These are phyloP conservation scores for Asparagopsis taxiformis DNA, from an alignment of 31 red algal genomes.

Conservation along the genomic window DNA sequence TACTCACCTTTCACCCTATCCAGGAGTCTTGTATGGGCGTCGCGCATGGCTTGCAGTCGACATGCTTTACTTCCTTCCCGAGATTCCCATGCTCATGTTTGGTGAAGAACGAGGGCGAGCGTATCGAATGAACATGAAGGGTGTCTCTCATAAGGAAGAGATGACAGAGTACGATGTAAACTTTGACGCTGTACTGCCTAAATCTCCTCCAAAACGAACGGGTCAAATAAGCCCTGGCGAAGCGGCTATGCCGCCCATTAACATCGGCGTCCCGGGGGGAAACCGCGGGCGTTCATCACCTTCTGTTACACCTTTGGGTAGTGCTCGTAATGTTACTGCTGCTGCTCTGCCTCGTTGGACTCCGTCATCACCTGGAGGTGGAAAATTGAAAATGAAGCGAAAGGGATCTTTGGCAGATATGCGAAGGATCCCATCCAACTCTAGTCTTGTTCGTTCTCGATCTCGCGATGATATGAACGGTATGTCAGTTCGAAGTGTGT, in stretches of 20 bases:
- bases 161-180: slow-evolving; percentile 96
- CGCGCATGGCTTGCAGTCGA: slow-evolving; percentile 98
- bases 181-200: slow-evolving; percentile 92
- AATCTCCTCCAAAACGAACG: slow-evolving; percentile 74
- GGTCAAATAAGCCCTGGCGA: slow-evolving; percentile 75
- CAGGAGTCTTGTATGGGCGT: slow-evolving; percentile 88
- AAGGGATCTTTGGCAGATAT: slow-evolving; percentile 62
- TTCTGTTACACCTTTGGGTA: slow-evolving; percentile 27
- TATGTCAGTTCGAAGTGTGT: slow-evolving; percentile 82
- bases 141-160: slow-evolving; percentile 81
- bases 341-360: slow-evolving; percentile 39
- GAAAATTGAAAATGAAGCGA: slow-evolving; percentile 68
- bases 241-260: slow-evolving; percentile 47
- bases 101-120: slow-evolving; percentile 90
- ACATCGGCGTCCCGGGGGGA: slow-evolving; percentile 30
- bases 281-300: slow-evolving; percentile 3
- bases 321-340: slow-evolving; percentile 1
- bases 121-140: slow-evolving; percentile 84
- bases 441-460: slow-evolving; percentile 75
- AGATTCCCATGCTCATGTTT: slow-evolving; percentile 87
- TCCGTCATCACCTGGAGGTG: slow-evolving; percentile 12
- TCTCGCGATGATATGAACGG: slow-evolving; percentile 93
- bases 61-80: slow-evolving; percentile 87
- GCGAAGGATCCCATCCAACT: slow-evolving; percentile 60
- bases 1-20: slow-evolving; percentile 95